phyloP scores from a whole-genome alignment of 2,329 filamentous ascomycete genomes.

The Epichloe bromicola region DNA sequence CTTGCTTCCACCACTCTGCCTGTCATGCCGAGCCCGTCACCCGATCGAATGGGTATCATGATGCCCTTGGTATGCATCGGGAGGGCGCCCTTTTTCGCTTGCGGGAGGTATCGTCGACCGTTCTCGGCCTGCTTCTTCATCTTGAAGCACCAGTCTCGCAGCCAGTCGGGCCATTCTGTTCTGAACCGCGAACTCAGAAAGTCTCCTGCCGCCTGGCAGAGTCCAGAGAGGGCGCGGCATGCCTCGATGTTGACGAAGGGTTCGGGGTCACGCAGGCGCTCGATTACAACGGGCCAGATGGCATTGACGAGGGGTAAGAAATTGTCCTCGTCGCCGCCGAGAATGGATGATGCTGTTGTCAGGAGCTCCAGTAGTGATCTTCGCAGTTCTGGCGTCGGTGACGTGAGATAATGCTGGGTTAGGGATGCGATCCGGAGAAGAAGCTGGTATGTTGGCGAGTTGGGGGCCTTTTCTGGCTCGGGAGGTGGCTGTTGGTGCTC shows the following conservation, averaged over 20 bases:
- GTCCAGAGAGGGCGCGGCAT: conserved; percentile 50
- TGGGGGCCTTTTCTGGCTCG: conserved; percentile 43
- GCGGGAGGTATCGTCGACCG: conserved; percentile 5
- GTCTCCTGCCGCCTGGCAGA: conserved; percentile 63
- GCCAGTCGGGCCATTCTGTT: conserved; percentile 52
- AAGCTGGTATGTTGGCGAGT: conserved; percentile 67
- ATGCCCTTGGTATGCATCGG: conserved; percentile 9
- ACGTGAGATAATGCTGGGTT: conserved; percentile 83
- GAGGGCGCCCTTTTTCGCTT: neutral
- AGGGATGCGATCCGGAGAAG: conserved; percentile 70
- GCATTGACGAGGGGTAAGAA: conserved; percentile 85
- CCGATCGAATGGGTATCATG: conserved; percentile 20
- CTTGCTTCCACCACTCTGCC: conserved; percentile 4
- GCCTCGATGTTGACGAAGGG: conserved; percentile 57
- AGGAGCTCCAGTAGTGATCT: conserved; percentile 68
- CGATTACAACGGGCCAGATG: conserved; percentile 72
- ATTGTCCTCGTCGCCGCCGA: conserved; percentile 64
- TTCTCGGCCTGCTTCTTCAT: conserved; percentile 26
- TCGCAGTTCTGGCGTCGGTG: conserved; percentile 65
- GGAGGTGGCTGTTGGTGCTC: conserved; percentile 22
- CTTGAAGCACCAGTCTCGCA: conserved; percentile 35
- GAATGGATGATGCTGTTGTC: conserved; percentile 54
- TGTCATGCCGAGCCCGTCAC: conserved; percentile 10
- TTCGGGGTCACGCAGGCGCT: conserved; percentile 53
- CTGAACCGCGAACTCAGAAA: conserved; percentile 70